Base-by-base conservation (phyloP, 768 basidiomycete species). In the Psilocybe cubensis region DNA sequence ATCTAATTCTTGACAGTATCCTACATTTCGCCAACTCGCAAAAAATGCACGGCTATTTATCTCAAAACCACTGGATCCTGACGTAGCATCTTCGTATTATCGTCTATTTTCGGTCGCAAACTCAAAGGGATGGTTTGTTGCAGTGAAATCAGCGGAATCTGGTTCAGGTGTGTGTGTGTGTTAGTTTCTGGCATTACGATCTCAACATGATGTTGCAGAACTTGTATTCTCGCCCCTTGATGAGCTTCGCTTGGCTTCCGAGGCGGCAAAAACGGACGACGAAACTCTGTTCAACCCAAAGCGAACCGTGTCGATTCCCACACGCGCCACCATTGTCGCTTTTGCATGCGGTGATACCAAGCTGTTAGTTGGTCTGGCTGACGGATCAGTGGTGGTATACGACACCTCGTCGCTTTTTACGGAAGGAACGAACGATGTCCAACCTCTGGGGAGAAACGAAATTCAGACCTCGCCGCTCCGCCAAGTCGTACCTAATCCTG, bases 71-170 rank as follows among this genome's bases (percentile, higher is more conserved):
- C 70, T 87, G 25, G 72, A 78, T 60, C 72, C 80, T 20, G 64
- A 80, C 2, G 71, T 79, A 5, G 77, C 79, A 23, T 70, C 65
- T 44, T 56, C 63, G 7, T 83, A 80, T 18, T 18, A 48, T 38
- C 78, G 72, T 52, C 74, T 88, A 17, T 83, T 93, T 61, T 79
- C 84, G 3, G 75, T 82, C 2, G 78, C 85, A 2, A 89, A 86
- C 65, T 71, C 75, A 11, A 80, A 76, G 60, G 87, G 84, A 25
- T 92, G 86, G 84, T 92, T 92, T 70, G 87, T 83, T 44, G 88
- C 89, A 28, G 80, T 83, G 9, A 77, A 63, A 42, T 64, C 71
- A 47, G 65, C 70, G 51, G 62, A 72, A 50, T 62, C 70, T 56
- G 76, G 74, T 56, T 72, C 68, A 57, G 68, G 83, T 83, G 54